phyloP scores from a whole-genome alignment of 768 basidiomycete genomes.

The Russula sp. region DNA sequence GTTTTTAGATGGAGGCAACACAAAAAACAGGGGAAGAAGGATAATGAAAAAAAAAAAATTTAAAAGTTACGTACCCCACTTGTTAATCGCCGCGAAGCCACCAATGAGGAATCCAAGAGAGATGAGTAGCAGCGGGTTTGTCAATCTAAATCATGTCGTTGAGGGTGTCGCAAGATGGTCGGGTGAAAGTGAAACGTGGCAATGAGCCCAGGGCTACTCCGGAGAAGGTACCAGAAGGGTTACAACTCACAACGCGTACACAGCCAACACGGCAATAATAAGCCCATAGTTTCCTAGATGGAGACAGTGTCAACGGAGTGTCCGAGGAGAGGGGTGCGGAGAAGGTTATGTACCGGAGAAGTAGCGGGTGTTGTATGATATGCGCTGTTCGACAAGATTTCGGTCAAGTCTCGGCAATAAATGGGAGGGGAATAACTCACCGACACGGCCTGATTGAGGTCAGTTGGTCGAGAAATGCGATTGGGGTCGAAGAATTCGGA shows the following conservation, averaged over 20 bases:
- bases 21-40: no score
- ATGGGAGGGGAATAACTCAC: slow-evolving; percentile 39
- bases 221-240: slow-evolving; percentile 2
- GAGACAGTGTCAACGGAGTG: background rate
- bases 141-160: slow-evolving; percentile 47
- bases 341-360: slow-evolving; percentile 53
- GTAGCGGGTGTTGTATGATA: slow-evolving; percentile 92
- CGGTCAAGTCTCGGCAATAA: slow-evolving; percentile 4
- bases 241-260: slow-evolving; percentile 73
- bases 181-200: background rate
- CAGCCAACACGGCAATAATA: slow-evolving; percentile 67
- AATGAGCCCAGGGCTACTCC: background rate
- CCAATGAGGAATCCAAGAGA: slow-evolving; percentile 85
- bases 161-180: background rate
- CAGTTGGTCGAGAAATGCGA: slow-evolving; percentile 76
- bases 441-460: slow-evolving; percentile 71
- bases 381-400: slow-evolving; percentile 46
- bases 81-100: slow-evolving; percentile 86
- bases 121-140: slow-evolving; percentile 75
- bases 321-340: background rate
- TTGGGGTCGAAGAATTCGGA: slow-evolving; percentile 81
- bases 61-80: slow-evolving; percentile 56
- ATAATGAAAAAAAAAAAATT: background rate
- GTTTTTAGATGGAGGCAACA: background rate
- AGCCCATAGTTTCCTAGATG: slow-evolving; percentile 78